phyloP scores from a whole-genome alignment of 2,329 filamentous ascomycete species.

The Epichloe uncinata region DNA sequence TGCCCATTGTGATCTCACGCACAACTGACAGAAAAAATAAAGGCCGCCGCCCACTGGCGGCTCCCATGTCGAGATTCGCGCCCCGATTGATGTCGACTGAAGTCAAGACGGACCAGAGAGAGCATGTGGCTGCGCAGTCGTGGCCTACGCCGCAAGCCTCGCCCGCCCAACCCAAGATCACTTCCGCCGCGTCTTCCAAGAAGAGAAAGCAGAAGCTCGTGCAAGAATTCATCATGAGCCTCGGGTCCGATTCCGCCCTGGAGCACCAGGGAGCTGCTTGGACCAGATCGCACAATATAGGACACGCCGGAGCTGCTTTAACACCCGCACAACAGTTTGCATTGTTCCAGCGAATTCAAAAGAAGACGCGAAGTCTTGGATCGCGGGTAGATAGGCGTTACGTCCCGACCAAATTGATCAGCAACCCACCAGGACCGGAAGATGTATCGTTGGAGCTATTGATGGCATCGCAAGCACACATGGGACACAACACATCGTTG shows the following conservation, averaged over 20 bases:
- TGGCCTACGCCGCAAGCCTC: conserved; percentile 13
- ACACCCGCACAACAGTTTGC: conserved; percentile 26
- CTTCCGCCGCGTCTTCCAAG: conserved; percentile 11
- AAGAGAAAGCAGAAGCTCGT: conserved; percentile 23
- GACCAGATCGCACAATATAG: conserved; percentile 19
- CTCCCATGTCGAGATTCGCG: conserved; percentile 24
- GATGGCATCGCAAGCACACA: conserved; percentile 73
- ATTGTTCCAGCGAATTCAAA: conserved; percentile 25
- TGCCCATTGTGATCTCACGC: not conserved
- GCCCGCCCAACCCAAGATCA: conserved; percentile 9
- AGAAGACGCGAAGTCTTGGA: conserved; percentile 34
- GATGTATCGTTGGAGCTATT: conserved; percentile 85
- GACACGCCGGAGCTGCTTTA: conserved; percentile 22
- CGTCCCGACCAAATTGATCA: conserved; percentile 50
- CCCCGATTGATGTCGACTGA: conserved; percentile 22
- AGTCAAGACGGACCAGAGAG: conserved; percentile 8
- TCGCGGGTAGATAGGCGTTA: conserved; percentile 42
- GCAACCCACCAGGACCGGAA: conserved; percentile 55
- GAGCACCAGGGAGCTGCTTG: conserved; percentile 21
- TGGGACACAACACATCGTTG: conserved; percentile 78
- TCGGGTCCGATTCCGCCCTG: conserved; percentile 21
- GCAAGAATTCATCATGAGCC: conserved; percentile 20
- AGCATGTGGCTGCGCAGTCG: conserved; percentile 6
- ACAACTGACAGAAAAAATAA: conserved; percentile 4
- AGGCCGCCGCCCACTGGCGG: conserved; percentile 34